A percentile compares a stretch with the other conserved stretches of the same genome.
These are phyloP conservation scores for Aspergillus ochraceus DNA, from an alignment of 2,329 filamentous ascomycete genomes.

Conservation along the genomic window DNA sequence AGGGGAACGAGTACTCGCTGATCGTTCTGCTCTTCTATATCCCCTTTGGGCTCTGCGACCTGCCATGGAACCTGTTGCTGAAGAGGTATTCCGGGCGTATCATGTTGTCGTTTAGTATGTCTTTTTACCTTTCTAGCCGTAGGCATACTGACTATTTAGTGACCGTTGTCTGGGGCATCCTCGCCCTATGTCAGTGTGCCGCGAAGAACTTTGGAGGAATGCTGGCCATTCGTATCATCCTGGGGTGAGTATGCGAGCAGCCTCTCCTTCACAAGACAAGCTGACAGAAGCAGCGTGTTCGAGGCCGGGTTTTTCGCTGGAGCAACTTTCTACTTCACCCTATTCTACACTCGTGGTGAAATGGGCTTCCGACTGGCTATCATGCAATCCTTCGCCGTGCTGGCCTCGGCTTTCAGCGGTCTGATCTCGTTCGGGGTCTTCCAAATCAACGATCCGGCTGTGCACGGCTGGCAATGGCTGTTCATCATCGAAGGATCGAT, in stretches of 20 bases:
- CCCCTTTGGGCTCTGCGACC: slow-evolving; percentile 51
- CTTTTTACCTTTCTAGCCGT: not conserved
- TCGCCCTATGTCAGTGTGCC: slow-evolving; percentile 49
- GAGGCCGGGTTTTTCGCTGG: slow-evolving; percentile 59
- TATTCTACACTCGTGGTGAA: slow-evolving; percentile 46
- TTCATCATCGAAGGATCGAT: slow-evolving; percentile 45
- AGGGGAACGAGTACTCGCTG: slow-evolving; percentile 38
- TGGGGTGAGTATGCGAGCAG: slow-evolving; percentile 22
- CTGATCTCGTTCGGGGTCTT: slow-evolving; percentile 45
- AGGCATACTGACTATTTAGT: slow-evolving; percentile 42
- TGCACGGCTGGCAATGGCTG: slow-evolving; percentile 51
- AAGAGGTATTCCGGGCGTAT: slow-evolving; percentile 45
- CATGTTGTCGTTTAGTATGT: slow-evolving; percentile 37
- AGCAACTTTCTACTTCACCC: slow-evolving; percentile 55
- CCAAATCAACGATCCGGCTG: slow-evolving; percentile 48
- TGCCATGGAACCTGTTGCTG: slow-evolving; percentile 45
- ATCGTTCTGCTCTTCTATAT: slow-evolving; percentile 52
- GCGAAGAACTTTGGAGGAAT: slow-evolving; percentile 51
- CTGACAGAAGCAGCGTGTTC: slow-evolving; percentile 18
- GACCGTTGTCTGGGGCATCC: slow-evolving; percentile 30
- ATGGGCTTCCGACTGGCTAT: slow-evolving; percentile 47
- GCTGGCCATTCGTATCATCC: slow-evolving; percentile 48
- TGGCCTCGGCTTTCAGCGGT: slow-evolving; percentile 44
- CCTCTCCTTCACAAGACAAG: accelerated
- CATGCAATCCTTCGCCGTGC: slow-evolving; percentile 46